Evolutionary conservation across 441 rosid species (phyloP).

Genomic region (Populus hybrid): DNA sequence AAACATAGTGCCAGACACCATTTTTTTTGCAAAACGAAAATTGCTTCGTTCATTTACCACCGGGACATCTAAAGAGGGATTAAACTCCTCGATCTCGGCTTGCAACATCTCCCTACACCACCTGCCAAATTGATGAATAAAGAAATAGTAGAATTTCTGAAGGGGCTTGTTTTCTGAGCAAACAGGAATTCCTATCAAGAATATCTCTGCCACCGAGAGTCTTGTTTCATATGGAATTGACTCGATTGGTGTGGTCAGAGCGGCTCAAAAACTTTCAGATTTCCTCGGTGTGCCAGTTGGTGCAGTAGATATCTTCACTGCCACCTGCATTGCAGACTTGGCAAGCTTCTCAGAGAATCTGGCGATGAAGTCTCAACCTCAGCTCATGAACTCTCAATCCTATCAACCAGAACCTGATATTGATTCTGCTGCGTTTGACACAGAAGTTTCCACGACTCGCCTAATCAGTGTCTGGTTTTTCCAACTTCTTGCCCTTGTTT

Average conservation of each 20-base stretch:
- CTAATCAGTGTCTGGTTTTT: conserved; percentile 38
- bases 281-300: conserved; percentile 64
- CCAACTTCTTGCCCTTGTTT: conserved; percentile 52
- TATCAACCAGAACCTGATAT: conserved; percentile 30
- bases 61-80: conserved; percentile 49
- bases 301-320: conserved; percentile 70
- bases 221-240: conserved; percentile 69
- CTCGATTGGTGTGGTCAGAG: conserved; percentile 27
- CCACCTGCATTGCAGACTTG: conserved; percentile 63
- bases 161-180: conserved; percentile 48
- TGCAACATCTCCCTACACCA: conserved; percentile 24
- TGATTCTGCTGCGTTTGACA: conserved; percentile 25
- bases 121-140: conserved; percentile 30
- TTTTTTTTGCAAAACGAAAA: conserved; percentile 28
- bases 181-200: conserved; percentile 42
- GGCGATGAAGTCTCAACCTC: conserved; percentile 47
- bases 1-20: conserved; percentile 40
- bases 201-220: conserved; percentile 51
- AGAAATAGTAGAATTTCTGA: conserved; percentile 51
- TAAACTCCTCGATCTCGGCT: conserved; percentile 39
- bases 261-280: conserved; percentile 69
- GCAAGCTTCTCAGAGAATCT: conserved; percentile 59
- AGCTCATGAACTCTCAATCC: conserved; percentile 26
- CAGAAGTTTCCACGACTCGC: conserved; percentile 40
- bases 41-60: conserved; percentile 47